Conservation (phyloP, 805 yeast genomes). For the Monosporozyma siamensis region DNA sequence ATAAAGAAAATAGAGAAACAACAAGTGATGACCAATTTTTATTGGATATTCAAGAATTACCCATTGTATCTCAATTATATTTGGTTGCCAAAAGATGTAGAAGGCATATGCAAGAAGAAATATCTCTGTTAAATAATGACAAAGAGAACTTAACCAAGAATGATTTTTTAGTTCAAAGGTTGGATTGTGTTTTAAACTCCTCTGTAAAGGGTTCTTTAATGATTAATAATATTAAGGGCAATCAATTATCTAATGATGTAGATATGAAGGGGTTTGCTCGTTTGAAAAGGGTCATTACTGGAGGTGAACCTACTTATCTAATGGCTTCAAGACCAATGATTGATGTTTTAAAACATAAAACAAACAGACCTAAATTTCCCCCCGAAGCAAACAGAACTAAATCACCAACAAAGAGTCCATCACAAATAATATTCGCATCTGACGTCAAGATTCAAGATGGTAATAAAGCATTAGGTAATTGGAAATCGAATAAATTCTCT, state of each 20-base stretch:
- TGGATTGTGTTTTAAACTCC: slow-evolving; percentile 17
- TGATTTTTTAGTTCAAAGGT: slow-evolving; percentile 6
- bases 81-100: slow-evolving; percentile 15
- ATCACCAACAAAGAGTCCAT: not conserved
- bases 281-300: slow-evolving; percentile 22
- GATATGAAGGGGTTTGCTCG: slow-evolving; percentile 10
- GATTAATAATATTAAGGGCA: slow-evolving; percentile 17
- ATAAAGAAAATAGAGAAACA: not conserved
- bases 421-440: slow-evolving; percentile 17
- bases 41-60: not conserved
- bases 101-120: slow-evolving; percentile 8
- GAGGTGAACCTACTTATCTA: slow-evolving; percentile 11
- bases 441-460: slow-evolving; percentile 20
- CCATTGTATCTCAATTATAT: slow-evolving; percentile 12
- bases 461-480: slow-evolving; percentile 7
- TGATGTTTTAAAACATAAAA: slow-evolving; percentile 11
- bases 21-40: not conserved
- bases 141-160: slow-evolving; percentile 1
- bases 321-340: slow-evolving; percentile 7
- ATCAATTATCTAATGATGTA: slow-evolving; percentile 6
- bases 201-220: slow-evolving; percentile 18
- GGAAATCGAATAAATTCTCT: not conserved
- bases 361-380: too few relatives aligned
- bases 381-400: too few relatives aligned
- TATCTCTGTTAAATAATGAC: slow-evolving; percentile 7